These are phyloP conservation scores for Sporothrix pseudoabietina DNA, from an alignment of 2,329 filamentous ascomycete genomes.

Conservation along the genomic window DNA sequence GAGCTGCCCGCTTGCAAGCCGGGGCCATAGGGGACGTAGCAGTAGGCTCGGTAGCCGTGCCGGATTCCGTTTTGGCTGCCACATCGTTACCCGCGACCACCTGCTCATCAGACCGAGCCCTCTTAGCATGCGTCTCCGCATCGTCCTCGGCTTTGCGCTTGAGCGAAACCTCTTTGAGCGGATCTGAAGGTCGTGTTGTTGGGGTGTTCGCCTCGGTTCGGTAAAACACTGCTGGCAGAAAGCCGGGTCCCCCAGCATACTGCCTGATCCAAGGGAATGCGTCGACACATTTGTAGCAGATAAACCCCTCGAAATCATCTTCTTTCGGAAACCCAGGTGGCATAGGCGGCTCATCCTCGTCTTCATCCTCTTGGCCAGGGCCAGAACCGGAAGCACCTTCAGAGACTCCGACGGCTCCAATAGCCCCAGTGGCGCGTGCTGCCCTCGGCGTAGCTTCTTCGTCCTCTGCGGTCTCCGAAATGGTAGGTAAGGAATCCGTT, in stretches of 20 bases:
- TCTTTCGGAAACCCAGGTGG: constrained; percentile 87
- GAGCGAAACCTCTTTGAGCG: constrained; percentile 44
- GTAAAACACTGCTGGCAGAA: constrained; percentile 71
- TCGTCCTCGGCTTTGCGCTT: constrained; percentile 69
- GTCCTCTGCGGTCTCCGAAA: constrained; percentile 29
- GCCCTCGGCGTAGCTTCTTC: not conserved
- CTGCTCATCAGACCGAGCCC: constrained; percentile 40
- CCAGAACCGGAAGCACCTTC: constrained; percentile 32
- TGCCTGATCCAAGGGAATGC: constrained; percentile 88
- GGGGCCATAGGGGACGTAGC: not conserved
- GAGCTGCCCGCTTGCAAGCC: constrained; percentile 61
- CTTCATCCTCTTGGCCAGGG: constrained; percentile 35
- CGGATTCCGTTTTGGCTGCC: constrained; percentile 29
- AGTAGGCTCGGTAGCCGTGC: constrained; percentile 9
- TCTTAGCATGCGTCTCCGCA: constrained; percentile 51
- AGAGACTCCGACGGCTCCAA: not conserved
- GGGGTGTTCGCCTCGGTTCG: constrained; percentile 35
- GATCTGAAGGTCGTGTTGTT: constrained; percentile 19
- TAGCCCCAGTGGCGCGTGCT: too few species aligned
- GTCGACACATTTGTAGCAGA: constrained; percentile 93
- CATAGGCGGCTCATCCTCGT: constrained; percentile 58
- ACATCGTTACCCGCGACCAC: not conserved
- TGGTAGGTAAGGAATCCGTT: constrained; percentile 28
- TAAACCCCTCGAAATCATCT: constrained; percentile 83
- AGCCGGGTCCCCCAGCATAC: constrained; percentile 79